Evolutionary conservation across 176 grass and related monocot species (phyloP), one percentile per base, ranked within the genome.

Genomic region (Dendrocalamus sinicus): DNA sequence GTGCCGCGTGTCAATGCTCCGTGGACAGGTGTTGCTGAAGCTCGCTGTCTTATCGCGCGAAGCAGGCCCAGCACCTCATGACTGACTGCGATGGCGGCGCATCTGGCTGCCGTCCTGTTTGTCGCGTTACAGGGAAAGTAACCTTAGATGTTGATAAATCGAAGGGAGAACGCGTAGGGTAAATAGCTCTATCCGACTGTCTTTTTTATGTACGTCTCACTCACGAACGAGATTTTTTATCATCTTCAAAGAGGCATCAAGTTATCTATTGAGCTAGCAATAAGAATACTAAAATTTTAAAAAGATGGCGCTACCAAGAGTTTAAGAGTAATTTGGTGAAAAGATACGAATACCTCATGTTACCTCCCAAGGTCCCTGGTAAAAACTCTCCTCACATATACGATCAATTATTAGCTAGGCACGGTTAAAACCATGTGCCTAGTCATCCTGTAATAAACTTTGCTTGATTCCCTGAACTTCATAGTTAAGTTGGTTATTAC

Each of bases 21-120:
- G 2, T 44, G 30, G 72, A 76, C 72, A 84, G 14, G 47, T 84
- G 83, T 84, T 54, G 47, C 32, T 9, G 32, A 53, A 65, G 1
- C 3, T 84, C 45, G 47, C 61, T 39, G 10, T 84, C 83, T 55
- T 62, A 57, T 57, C 17, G 7, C 6, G 53, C 53, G 53, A 19
- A 55, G 53, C 53, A 13, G 58, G 58, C 19, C 71, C 58, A 16
- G 58, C 15, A 48, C 70, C 17, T 63, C 70, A 22, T 17, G 81
- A 6, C 58, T 46, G 58, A 65, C 55, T 7, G 30, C 45, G 71
- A 75, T 28, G 41, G 70, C 12, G 70, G 1, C 57, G 22, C 39
- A 57, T 52, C 58, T 45, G 5, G 30, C 1, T 73, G 8, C 75
- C 10, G 14, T 54, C 8, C 47, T 55, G 22, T 39, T 72, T 47